These are phyloP conservation scores for Warburgia ugandensis DNA, from an alignment of 164 flowering plant genomes.

Conservation along the genomic window DNA sequence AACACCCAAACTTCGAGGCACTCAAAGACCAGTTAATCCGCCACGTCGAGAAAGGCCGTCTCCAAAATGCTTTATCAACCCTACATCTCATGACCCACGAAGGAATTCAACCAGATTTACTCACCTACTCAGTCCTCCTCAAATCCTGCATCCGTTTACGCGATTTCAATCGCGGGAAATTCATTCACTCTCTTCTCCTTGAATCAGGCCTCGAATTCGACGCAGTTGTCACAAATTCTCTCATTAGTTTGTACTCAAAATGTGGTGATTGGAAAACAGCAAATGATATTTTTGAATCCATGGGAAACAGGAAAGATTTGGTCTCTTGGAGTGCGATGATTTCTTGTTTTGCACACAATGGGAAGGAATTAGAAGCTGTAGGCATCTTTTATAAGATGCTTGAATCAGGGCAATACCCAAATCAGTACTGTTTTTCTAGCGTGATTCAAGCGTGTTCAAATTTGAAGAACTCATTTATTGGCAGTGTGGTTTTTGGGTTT, in stretches of 20 bases:
- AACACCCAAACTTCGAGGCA: constrained; percentile 20
- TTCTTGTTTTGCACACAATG: constrained; percentile 51
- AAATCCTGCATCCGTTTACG: constrained; percentile 60
- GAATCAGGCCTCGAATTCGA: constrained; percentile 41
- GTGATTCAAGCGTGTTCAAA: constrained; percentile 62
- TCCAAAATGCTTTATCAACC: constrained; percentile 47
- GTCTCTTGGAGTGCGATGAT: constrained; percentile 85
- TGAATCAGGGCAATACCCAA: constrained; percentile 42
- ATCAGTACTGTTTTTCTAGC: constrained; percentile 60
- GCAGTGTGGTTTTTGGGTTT: constrained; percentile 47
- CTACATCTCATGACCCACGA: constrained; percentile 43
- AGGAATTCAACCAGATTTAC: constrained; percentile 35
- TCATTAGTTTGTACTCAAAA: constrained; percentile 68
- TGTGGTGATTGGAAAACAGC: constrained; percentile 46
- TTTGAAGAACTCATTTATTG: constrained; percentile 22
- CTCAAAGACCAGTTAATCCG: constrained; percentile 40
- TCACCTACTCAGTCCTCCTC: constrained; percentile 60
- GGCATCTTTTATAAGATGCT: constrained; percentile 45
- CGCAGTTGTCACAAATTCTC: constrained; percentile 40
- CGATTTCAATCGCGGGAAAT: constrained; percentile 45
- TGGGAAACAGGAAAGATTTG: constrained; percentile 45
- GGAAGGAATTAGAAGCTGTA: constrained; percentile 34
- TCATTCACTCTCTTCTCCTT: constrained; percentile 38
- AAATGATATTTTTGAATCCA: constrained; percentile 29
- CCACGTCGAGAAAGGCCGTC: constrained; percentile 32